Evolutionary conservation across 2,329 filamentous ascomycete genomes (phyloP).

Genomic region (Berkeleyomyces basicola): DNA sequence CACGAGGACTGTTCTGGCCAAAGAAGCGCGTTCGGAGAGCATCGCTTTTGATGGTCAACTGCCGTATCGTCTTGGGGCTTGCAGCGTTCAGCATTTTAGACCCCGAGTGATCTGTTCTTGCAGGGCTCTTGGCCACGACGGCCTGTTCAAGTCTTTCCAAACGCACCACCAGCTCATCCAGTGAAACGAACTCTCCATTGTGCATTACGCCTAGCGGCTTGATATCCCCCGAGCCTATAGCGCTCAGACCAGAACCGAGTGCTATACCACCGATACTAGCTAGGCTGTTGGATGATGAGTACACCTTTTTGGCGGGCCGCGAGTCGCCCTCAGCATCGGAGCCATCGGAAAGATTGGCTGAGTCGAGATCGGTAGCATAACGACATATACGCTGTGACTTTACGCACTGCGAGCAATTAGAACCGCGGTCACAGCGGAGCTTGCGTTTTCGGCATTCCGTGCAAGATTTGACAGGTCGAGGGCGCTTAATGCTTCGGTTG

Average conservation of each 20-base stretch:
- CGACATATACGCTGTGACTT: constrained; percentile 38
- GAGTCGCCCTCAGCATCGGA: constrained; percentile 25
- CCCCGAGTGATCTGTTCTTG: constrained; percentile 20
- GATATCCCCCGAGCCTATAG: not conserved
- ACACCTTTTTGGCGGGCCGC: constrained; percentile 18
- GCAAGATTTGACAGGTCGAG: constrained; percentile 39
- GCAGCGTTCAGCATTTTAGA: constrained; percentile 20
- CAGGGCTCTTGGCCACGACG: constrained; percentile 27
- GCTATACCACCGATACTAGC: not conserved
- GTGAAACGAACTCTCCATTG: constrained; percentile 19
- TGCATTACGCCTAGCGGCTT: constrained; percentile 12
- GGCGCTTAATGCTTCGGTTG: constrained; percentile 32
- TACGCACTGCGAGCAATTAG: constrained; percentile 40
- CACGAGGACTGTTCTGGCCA: constrained; percentile 35
- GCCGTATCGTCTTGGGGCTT: constrained; percentile 30
- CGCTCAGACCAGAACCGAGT: not conserved
- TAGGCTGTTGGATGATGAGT: not conserved
- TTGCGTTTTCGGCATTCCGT: constrained; percentile 41
- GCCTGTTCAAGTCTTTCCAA: constrained; percentile 39
- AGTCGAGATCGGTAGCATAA: constrained; percentile 33
- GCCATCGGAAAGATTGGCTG: constrained; percentile 32
- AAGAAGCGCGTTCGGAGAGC: constrained; percentile 33
- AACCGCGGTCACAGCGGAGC: constrained; percentile 37
- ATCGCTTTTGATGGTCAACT: constrained; percentile 32
- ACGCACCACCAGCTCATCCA: constrained; percentile 33